Percentiles rank a stretch among this genome's conserved stretches.
Conservation (phyloP, 2,329 filamentous ascomycete genomes). For the Fusarium sp. region DNA sequence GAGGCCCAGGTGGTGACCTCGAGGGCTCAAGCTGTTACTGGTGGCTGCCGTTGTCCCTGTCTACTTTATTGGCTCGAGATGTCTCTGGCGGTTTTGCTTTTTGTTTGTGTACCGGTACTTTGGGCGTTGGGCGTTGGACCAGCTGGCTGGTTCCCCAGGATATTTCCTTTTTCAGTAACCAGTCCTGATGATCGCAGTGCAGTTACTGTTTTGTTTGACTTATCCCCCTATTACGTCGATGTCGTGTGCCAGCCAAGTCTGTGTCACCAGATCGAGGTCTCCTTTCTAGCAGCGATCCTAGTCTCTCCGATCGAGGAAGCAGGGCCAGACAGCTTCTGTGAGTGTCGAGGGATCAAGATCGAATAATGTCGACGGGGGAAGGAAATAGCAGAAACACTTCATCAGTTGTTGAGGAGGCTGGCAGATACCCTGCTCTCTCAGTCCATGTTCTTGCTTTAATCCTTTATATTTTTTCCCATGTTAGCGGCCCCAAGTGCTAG, state of each 20-base stretch:
- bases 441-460: neutral
- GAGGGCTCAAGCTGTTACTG: slow-evolving; percentile 18
- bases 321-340: neutral
- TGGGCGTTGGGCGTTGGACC: neutral
- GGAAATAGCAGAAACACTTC: neutral
- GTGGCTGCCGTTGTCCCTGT: slow-evolving; percentile 9
- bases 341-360: neutral
- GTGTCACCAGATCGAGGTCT: slow-evolving; percentile 6
- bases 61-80: slow-evolving; percentile 24
- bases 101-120: slow-evolving; percentile 16
- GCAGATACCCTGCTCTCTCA: neutral
- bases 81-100: slow-evolving; percentile 23
- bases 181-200: slow-evolving; percentile 3
- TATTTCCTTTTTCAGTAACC: slow-evolving; percentile 4
- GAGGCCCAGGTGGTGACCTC: slow-evolving; percentile 11
- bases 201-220: neutral
- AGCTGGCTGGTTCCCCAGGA: slow-evolving; percentile 14
- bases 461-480: neutral
- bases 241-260: slow-evolving; percentile 12
- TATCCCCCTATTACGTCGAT: slow-evolving; percentile 4
- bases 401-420: slow-evolving; percentile 4
- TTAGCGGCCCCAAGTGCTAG: slow-evolving; percentile 2
- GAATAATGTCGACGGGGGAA: neutral
- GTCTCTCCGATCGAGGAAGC: neutral
- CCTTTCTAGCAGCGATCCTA: neutral